Conservation (phyloP, 1,139 yeast species). For the Casaregolazyma lundiana region DNA sequence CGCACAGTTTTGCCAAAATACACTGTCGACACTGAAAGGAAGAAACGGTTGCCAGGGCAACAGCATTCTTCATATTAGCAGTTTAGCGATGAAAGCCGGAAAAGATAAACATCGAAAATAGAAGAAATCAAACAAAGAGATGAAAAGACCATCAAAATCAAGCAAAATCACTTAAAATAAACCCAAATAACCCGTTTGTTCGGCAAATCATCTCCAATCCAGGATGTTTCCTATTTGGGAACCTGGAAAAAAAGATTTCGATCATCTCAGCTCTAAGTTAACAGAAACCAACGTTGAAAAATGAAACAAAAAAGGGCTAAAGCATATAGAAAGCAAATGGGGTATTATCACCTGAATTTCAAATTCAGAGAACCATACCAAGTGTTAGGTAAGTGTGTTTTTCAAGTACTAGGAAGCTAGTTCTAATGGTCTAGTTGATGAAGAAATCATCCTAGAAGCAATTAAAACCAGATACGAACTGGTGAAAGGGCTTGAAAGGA, state of each 20-base stretch:
- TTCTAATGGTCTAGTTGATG: slow-evolving; percentile 52
- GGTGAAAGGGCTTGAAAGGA: slow-evolving; percentile 69
- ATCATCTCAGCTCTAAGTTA: background rate
- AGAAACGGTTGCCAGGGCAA: background rate
- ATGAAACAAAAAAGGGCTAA: slow-evolving; percentile 98
- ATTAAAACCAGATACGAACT: slow-evolving; percentile 66
- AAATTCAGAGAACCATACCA: slow-evolving; percentile 94
- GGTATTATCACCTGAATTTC: slow-evolving; percentile 75
- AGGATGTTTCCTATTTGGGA: background rate
- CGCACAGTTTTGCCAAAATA: no score
- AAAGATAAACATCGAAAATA: background rate
- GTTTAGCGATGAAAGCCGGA: background rate
- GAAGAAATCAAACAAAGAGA: no score
- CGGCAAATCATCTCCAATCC: background rate
- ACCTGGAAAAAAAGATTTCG: background rate
- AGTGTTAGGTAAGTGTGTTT: slow-evolving; percentile 37
- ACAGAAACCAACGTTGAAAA: slow-evolving; percentile 14
- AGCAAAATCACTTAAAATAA: no score
- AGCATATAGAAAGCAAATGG: slow-evolving; percentile 88
- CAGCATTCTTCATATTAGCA: no score
- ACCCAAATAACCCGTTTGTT: background rate
- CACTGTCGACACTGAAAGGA: no score
- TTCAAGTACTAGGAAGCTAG: no score
- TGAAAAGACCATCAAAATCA: no score
- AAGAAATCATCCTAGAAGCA: slow-evolving; percentile 65